Base-by-base conservation (phyloP, 495 filamentous ascomycete genomes). In the Gamarada debralockiae region DNA sequence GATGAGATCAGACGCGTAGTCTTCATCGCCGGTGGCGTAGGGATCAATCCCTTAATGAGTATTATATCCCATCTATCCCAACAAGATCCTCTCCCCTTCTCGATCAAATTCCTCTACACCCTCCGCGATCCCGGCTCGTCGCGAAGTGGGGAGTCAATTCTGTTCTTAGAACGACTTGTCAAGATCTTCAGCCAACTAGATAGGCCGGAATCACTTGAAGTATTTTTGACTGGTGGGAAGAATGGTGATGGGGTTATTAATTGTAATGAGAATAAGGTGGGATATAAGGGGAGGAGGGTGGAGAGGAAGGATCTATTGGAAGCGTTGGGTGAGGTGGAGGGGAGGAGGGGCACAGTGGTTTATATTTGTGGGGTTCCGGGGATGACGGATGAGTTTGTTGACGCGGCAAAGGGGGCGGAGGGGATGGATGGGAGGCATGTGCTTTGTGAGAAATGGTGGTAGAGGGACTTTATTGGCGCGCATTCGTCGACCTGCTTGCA, bases 371-470 rank as follows among this genome's bases (percentile, higher is more conserved):
- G 90, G 6, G 83, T 87, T 14, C 85, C 85, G 15, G 48, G 49
- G 8, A 93, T 95, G 89, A 92, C 87, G 2, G 90, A 95, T 67
- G 77, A 84, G 50, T 77, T 90, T 55, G 87, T 92, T 0, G 72
- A 72, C n/a, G 68, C 70, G 14, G 63, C 82, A 2, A 58, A 65
- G 2, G 56, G 53, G 1, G 72, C 79, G 15, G 62, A 82, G 22
- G 81, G 76, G 3, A 78, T 87, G 65, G 68, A 73, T 13, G 42
- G 66, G 29, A 65, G 78, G 25, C 72, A 78, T 18, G 84, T 95
- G 0, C 66, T 91, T 31, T 92, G 76, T 60, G 90, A 96, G 69
- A 92, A 88, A 58, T 96, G 90, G 90, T 96, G 90, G 90, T 93
- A 45, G 27, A 29, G n/a, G n/a, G n/a, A n/a, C n/a, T n/a, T n/a